Evolutionary conservation across 208 protist species (phyloP).

Genomic region (Crithidia brevicula): DNA sequence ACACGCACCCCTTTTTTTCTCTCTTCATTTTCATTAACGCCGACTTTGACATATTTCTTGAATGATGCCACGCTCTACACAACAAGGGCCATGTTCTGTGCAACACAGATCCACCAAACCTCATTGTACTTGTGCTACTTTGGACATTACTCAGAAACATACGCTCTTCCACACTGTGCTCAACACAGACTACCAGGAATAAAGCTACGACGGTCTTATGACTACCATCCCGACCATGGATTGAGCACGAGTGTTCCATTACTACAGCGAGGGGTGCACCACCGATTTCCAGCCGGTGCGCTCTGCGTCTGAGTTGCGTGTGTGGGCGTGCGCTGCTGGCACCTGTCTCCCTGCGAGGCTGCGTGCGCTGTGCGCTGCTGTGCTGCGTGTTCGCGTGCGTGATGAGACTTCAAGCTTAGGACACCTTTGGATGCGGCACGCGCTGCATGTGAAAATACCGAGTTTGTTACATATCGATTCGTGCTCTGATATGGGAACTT

Average conservation of each 20-base stretch:
- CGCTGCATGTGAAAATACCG: slow-evolving; percentile 43
- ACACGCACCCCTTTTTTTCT: no score
- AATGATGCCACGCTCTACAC: no score
- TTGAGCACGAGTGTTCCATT: slow-evolving; percentile 4
- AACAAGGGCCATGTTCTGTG: no score
- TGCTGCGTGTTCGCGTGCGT: slow-evolving; percentile 8
- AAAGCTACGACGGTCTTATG: not conserved
- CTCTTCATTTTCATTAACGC: no score
- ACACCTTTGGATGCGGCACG: slow-evolving; percentile 58
- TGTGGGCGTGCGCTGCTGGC: not conserved
- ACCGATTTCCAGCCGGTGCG: slow-evolving; percentile 29
- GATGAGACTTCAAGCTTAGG: slow-evolving; percentile 59
- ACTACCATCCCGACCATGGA: slow-evolving; percentile 5
- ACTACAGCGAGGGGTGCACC: slow-evolving; percentile 2
- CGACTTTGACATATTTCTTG: no score
- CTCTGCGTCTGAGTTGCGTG: slow-evolving; percentile 4
- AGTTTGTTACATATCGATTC: slow-evolving; percentile 56
- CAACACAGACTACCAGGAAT: not conserved
- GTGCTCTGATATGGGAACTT: slow-evolving; percentile 41
- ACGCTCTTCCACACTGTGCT: no score
- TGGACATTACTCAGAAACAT: no score
- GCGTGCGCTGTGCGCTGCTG: slow-evolving; percentile 1
- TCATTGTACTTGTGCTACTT: no score
- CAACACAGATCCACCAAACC: no score
- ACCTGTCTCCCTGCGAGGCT: not conserved